Conservation (phyloP, 75 land plant genomes). For the Cunninghamia lanceolata region DNA sequence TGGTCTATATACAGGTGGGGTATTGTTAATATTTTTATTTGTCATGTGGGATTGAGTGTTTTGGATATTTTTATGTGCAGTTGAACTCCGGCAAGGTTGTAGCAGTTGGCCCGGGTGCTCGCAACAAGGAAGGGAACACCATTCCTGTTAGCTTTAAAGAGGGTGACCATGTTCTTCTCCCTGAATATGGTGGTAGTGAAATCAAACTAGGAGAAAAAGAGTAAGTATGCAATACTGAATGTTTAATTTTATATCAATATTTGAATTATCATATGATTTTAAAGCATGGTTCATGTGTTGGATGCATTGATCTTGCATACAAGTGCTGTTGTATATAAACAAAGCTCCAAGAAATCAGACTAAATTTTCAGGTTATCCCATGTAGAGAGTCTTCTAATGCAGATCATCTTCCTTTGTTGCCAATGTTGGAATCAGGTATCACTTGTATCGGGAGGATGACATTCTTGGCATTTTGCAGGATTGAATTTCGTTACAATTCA, state of each 20-base stretch:
- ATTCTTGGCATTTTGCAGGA: constrained; percentile 13
- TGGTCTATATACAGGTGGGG: background rate
- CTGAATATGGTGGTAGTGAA: constrained; percentile 79
- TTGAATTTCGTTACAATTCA: background rate
- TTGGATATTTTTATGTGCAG: constrained; percentile 24
- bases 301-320: background rate
- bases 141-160: constrained; percentile 78
- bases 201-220: constrained; percentile 81
- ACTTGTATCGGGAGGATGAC: constrained; percentile 12
- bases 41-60: background rate
- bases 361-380: background rate
- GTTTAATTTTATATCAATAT: background rate
- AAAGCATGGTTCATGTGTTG: background rate
- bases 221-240: constrained; percentile 26
- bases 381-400: background rate
- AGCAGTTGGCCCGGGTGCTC: constrained; percentile 68
- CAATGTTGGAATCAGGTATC: background rate
- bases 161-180: constrained; percentile 83
- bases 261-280: background rate
- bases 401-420: background rate
- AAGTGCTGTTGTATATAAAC: background rate
- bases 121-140: constrained; percentile 45
- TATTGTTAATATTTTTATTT: background rate
- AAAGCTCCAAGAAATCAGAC: background rate
- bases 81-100: constrained; percentile 82